phyloP scores from a whole-genome alignment of 805 yeast species.

The Metschnikowia peoriensis region DNA sequence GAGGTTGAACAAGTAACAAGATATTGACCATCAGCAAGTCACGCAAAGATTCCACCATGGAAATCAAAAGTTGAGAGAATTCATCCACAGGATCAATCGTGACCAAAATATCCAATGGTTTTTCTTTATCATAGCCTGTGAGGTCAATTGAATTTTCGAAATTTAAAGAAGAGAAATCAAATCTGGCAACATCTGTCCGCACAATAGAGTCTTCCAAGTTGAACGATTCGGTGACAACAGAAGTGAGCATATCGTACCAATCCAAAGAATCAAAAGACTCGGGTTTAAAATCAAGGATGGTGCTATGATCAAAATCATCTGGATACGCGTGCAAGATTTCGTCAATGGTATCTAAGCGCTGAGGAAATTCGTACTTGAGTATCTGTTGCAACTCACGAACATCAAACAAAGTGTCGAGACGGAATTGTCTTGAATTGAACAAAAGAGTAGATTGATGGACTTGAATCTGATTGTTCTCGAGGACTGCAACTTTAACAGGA shows the following conservation, averaged over 20 bases:
- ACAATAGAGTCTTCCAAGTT: slow-evolving; percentile 41
- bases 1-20: slow-evolving; percentile 59
- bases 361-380: slow-evolving; percentile 45
- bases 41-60: slow-evolving; percentile 42
- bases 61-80: slow-evolving; percentile 58
- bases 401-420: slow-evolving; percentile 25
- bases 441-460: slow-evolving; percentile 39
- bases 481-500: slow-evolving; percentile 14
- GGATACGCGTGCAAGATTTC: slow-evolving; percentile 30
- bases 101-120: slow-evolving; percentile 54
- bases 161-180: slow-evolving; percentile 40
- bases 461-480: slow-evolving; percentile 32
- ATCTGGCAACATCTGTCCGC: slow-evolving; percentile 44
- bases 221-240: slow-evolving; percentile 44
- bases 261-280: slow-evolving; percentile 27
- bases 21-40: slow-evolving; percentile 51
- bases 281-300: slow-evolving; percentile 18
- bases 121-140: slow-evolving; percentile 19
- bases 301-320: slow-evolving; percentile 18
- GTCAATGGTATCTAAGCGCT: slow-evolving; percentile 38
- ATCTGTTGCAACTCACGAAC: slow-evolving; percentile 35
- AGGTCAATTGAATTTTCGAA: slow-evolving; percentile 27
- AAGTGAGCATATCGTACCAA: slow-evolving; percentile 47
- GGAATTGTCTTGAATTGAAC: slow-evolving; percentile 55
- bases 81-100: slow-evolving; percentile 74